These are phyloP conservation scores for Russula emetica DNA, from an alignment of 768 basidiomycete genomes.

Conservation along the genomic window DNA sequence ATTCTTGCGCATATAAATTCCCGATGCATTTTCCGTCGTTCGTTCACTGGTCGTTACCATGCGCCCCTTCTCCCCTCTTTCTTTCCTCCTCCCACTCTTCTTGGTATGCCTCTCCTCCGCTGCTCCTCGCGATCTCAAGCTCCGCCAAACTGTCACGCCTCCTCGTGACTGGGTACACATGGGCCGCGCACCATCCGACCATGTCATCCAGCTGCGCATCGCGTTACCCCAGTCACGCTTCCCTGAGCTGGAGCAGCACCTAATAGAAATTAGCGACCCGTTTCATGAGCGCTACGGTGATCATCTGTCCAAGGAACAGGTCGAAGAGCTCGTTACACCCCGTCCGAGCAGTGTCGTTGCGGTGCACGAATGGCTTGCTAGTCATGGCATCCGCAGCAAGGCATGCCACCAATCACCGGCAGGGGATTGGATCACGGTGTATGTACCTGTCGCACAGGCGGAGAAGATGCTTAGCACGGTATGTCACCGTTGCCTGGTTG, in stretches of 20 bases:
- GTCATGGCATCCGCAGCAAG: conserved; percentile 47
- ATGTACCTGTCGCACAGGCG: conserved; percentile 47
- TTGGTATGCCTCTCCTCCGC: not conserved
- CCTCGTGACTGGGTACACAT: conserved; percentile 49
- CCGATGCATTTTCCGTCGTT: not conserved
- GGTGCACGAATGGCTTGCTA: conserved; percentile 53
- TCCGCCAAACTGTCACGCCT: conserved; percentile 45
- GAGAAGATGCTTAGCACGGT: conserved; percentile 63
- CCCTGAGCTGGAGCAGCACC: conserved; percentile 28
- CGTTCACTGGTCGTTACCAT: not conserved
- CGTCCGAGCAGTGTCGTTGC: conserved; percentile 43
- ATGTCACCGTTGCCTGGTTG: not conserved
- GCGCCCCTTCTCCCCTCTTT: not conserved
- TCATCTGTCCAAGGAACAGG: conserved; percentile 53
- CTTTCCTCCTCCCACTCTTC: not conserved
- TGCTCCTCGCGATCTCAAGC: conserved; percentile 25
- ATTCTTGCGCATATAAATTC: not conserved
- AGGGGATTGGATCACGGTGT: conserved; percentile 57
- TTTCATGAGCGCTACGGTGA: conserved; percentile 29
- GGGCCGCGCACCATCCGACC: conserved; percentile 42
- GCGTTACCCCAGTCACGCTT: conserved; percentile 30
- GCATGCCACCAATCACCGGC: conserved; percentile 52
- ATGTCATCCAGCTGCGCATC: conserved; percentile 47
- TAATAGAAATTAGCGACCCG: conserved; percentile 32
- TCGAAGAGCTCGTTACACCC: conserved; percentile 55